Evolutionary conservation across 2,329 filamentous ascomycete species (phyloP), one percentile per base, ranked within the genome.

Genomic region (Neonectria sp.): DNA sequence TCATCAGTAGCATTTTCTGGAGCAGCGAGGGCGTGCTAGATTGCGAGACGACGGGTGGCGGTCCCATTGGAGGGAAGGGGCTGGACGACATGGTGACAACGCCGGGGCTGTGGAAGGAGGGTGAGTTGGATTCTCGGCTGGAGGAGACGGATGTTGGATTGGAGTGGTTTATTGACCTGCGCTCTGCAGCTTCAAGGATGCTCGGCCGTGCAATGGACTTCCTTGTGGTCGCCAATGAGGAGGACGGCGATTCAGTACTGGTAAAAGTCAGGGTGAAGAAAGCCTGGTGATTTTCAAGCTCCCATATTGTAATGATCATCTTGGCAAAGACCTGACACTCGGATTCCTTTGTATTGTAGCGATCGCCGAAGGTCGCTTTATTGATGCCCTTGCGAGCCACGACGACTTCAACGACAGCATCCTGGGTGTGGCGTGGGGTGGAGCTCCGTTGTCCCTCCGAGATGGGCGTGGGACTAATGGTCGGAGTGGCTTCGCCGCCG

Each of bases 191-290:
- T 48, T 87, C 84, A 35, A 86, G 75, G 17, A 82, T 76, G 37
- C 78, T 82, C 3, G 80, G 76, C 45, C 78, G 81, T 21, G 81
- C 82, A 15, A 84, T 71, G 1, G 81, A 75, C 63, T 82, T 85
- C 55, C 78, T 82, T 17, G 73, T 75, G 11, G 73, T 76, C 2
- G 78, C 57, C 6, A 82, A 71, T 0, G 78, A 74, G 0, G 82
- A 75, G 2, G 78, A 62, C 0, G 78, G 76, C 1, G 83, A 83
- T 21, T 86, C 82, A 13, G 88, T 86, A 68, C 86, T 90, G 12
- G 92, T 95, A 68, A 95, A 95, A 0, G 92, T 93, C 65, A 95
- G 82, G 2, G 91, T 94, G 76, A 90, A 95, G 79, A 91, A 94
- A 11, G 86, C 89, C 71, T 91, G 87, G 24, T 86, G 85, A 48